Evolutionary conservation across 192 early-diverging fungal species (phyloP), one percentile per base, ranked within the genome.

Genomic region (Fimicolochytrium jonesii): DNA sequence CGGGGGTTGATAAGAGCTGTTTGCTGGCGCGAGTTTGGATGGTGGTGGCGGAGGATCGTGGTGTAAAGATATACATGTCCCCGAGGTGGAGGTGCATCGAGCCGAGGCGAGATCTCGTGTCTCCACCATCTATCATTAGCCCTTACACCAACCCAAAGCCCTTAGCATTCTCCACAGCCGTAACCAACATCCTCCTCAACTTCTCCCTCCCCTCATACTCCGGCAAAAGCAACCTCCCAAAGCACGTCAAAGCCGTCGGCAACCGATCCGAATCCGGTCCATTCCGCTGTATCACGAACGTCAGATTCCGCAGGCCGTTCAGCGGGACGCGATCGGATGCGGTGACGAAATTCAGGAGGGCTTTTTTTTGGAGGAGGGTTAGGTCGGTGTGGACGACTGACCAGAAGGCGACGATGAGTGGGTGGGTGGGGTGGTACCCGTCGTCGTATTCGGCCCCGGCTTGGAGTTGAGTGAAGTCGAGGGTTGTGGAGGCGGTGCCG

Each of bases 251-350:
- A 6, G 91, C 88, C 0, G 94, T 90, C 6, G 94, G 94, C 54
- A 97, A 78, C 58, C 87, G 66, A 35, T 93, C 86, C 22, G 82
- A 85, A 63, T 97, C 93, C 0, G 92, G 91, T 11, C 94, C 94
- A 61, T 97, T 95, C n/a, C 93, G 73, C 68, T 97, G 94, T 13
- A 97, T 82, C 33, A 94, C 90, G 89, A 97, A 97, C 22, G 87
- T 84, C 28, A 97, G 69, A 25, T 80, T 75, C 25, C 81, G 77
- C 35, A 91, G 79, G 1, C 94, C 93, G 42, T 86, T 85, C 34
- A 94, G 66, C 6, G 94, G 94, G 3, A 95, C 74, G n/a, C 90
- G 84, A 60, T 95, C 91, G 29, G 84, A 86, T 3, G 93, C 91
- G 5, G 93, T 97, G 2, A 97, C 94, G 81, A 97, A 97, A 0